phyloP scores from a whole-genome alignment of 2,329 filamentous ascomycete genomes.

The Nectriaceae sp. region DNA sequence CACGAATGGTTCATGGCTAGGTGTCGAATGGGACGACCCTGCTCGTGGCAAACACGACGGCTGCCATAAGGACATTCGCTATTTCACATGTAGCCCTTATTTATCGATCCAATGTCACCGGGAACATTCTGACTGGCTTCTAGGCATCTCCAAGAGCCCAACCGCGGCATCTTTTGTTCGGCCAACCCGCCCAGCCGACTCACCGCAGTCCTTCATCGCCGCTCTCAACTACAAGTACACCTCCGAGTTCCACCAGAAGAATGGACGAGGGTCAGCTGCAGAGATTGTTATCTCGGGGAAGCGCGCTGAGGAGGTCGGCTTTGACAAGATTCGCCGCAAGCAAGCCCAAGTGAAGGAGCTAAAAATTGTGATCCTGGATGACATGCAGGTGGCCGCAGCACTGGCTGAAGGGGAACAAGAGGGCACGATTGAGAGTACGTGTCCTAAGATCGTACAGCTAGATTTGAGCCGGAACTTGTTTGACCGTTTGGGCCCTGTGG shows the following conservation, averaged over 20 bases:
- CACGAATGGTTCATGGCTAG: constrained; percentile 81
- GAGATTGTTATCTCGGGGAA: constrained; percentile 75
- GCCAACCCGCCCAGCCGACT: constrained; percentile 70
- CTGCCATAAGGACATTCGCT: constrained; percentile 73
- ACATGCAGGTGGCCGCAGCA: constrained; percentile 59
- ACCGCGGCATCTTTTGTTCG: constrained; percentile 87
- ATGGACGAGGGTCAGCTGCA: constrained; percentile 37
- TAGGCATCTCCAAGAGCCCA: constrained; percentile 62
- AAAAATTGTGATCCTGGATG: constrained; percentile 80
- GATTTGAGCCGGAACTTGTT: constrained; percentile 87
- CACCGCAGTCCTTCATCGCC: constrained; percentile 71
- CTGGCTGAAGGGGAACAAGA: constrained; percentile 31
- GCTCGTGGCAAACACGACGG: constrained; percentile 89
- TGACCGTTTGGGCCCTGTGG: constrained; percentile 64
- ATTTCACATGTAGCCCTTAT: constrained; percentile 72
- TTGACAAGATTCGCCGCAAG: constrained; percentile 85
- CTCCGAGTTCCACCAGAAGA: constrained; percentile 46
- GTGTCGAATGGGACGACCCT: constrained; percentile 94
- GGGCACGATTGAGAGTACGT: constrained; percentile 50
- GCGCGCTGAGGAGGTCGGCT: constrained; percentile 89
- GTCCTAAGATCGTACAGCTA: constrained; percentile 72
- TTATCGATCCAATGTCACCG: too few relatives aligned
- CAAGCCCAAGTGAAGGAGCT: constrained; percentile 79
- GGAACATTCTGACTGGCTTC: constrained; percentile 3
- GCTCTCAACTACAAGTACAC: constrained; percentile 86